Evolutionary conservation across 2,329 filamentous ascomycete species (phyloP), one percentile per base, ranked within the genome.

Genomic region (Myotisia sp.): DNA sequence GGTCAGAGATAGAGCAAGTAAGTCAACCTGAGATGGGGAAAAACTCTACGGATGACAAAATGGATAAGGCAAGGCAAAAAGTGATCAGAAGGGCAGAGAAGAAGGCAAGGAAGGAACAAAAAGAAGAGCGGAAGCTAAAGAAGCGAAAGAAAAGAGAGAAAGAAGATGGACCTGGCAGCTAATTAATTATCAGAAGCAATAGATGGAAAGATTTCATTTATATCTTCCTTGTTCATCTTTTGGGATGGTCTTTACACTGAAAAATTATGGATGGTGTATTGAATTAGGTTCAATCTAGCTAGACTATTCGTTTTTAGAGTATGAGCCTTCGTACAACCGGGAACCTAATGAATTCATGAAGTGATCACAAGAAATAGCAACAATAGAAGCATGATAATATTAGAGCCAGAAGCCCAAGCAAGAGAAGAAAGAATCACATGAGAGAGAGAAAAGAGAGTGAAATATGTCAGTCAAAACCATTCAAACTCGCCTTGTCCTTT

Each of bases 341-440:
- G n/a, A n/a, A n/a, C n/a, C n/a, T n/a, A n/a, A n/a, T n/a, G n/a
- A n/a, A n/a, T n/a, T n/a, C n/a, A n/a, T n/a, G n/a, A n/a, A n/a
- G 10, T 6, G 32, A 20, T 22, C 38, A 39, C 44, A 33, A 12
- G 21, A 33, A 38, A 48, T 47, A 43, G 21, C 42, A 44, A 34
- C 37, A 44, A 5, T 54, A 53, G 46, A 60, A 57, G 38, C 63
- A 58, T 51, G 58, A 58, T 46, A 59, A 44, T 23, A 8, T 6
- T 5, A 6, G 12, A 21, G 22, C 20, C 5, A 12, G 6, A n/a
- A n/a, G n/a, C n/a, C n/a, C 6, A 17, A 32, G 6, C 17, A 14
- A 23, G 9, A 16, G n/a, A 6, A 9, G 3, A 6, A 18, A 5
- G 6, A 13, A 10, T 13, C 10, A 18, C 16, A 18, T 23, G 13